Percentiles rank a stretch among this genome's conserved stretches.
phyloP scores from a whole-genome alignment of 805 yeast species.

The Kuraishia piskuri region DNA sequence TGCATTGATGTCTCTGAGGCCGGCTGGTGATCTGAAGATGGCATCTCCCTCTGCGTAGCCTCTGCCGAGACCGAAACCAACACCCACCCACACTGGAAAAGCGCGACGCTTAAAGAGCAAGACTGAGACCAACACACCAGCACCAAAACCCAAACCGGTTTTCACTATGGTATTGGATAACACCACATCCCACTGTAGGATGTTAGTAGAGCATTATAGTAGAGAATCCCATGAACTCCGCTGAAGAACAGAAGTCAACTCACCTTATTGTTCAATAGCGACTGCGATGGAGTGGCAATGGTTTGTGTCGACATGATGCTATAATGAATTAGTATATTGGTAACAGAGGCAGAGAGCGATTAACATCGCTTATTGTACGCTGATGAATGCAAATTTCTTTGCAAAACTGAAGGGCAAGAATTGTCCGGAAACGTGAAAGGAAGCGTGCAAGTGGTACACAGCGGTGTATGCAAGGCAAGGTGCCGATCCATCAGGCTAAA shows the following conservation, averaged over 20 bases:
- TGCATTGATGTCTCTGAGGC: slow-evolving; percentile 67
- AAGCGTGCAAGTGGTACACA: too few relatives aligned
- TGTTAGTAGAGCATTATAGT: not conserved
- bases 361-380: too few relatives aligned
- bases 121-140: slow-evolving; percentile 89
- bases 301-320: not conserved
- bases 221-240: not conserved
- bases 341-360: too few relatives aligned
- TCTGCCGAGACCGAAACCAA: slow-evolving; percentile 96
- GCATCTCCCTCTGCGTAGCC: slow-evolving; percentile 98
- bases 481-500: too few relatives aligned
- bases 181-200: slow-evolving; percentile 81
- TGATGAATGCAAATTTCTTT: too few relatives aligned
- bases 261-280: slow-evolving; percentile 52
- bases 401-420: too few relatives aligned
- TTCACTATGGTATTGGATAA: slow-evolving; percentile 90
- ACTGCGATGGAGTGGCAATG: slow-evolving; percentile 36
- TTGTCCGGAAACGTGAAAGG: too few relatives aligned
- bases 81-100: slow-evolving; percentile 96
- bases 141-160: slow-evolving; percentile 94
- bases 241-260: slow-evolving; percentile 7
- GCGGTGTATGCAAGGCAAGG: too few relatives aligned
- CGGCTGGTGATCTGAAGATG: slow-evolving; percentile 78
- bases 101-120: slow-evolving; percentile 87
- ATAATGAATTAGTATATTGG: not conserved